Evolutionary conservation across 768 basidiomycete species (phyloP).

Genomic region (Rhizopogon salebrosus): DNA sequence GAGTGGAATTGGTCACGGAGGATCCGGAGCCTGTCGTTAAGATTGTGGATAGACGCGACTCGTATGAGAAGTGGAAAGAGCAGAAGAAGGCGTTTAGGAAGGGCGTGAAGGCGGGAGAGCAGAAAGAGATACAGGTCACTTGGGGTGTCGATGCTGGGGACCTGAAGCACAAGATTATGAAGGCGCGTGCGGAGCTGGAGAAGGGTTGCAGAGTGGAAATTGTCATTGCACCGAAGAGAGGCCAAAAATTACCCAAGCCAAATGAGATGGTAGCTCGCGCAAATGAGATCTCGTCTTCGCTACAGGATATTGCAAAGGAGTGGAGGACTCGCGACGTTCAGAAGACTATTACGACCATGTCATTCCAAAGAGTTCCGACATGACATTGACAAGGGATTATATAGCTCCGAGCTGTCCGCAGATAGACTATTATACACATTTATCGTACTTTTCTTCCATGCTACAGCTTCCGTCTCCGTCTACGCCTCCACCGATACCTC

Average conservation of each 20-base stretch:
- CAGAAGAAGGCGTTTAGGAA: conserved; percentile 29
- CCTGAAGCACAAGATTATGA: conserved; percentile 58
- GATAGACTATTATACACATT: conserved; percentile 18
- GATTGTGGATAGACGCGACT: conserved; percentile 42
- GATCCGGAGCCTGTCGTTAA: conserved; percentile 56
- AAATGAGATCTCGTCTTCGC: conserved; percentile 32
- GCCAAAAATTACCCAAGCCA: conserved; percentile 28
- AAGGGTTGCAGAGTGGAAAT: conserved; percentile 57
- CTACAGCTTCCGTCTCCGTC: conserved; percentile 6
- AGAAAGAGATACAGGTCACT: conserved; percentile 69
- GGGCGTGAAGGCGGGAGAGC: conserved; percentile 23
- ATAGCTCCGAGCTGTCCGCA: neutral
- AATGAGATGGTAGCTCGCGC: conserved; percentile 41
- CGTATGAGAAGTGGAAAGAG: conserved; percentile 33
- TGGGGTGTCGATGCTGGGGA: conserved; percentile 63
- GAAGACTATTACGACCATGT: conserved; percentile 34
- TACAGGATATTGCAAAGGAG: conserved; percentile 50
- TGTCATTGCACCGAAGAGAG: conserved; percentile 47
- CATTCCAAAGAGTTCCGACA: conserved; percentile 34
- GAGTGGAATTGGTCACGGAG: conserved; percentile 51
- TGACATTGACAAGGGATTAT: conserved; percentile 6
- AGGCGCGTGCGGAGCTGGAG: conserved; percentile 51
- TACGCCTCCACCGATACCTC: conserved; percentile 12
- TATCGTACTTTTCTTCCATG: conserved; percentile 23
- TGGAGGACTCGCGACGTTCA: conserved; percentile 42